A percentile compares a stretch with the other conserved stretches of the same genome.
Conservation (phyloP, 305 asterid genomes). For the Caryopteris hybrid region DNA sequence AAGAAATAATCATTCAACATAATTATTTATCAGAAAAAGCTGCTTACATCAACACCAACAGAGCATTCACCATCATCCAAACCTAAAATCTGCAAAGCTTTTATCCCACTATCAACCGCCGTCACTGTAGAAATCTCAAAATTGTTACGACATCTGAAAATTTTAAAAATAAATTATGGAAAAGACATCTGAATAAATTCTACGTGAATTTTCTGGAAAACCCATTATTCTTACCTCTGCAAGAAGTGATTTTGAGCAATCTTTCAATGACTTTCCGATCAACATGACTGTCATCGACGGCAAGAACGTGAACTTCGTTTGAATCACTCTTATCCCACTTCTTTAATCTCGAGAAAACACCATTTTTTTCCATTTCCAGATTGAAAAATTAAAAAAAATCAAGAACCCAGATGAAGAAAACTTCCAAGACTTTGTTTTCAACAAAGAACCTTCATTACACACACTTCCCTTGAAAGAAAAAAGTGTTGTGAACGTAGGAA, state of each 20-base stretch:
- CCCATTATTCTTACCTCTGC: conserved; percentile 47
- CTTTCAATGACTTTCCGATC: conserved; percentile 80
- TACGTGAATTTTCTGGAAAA: background rate
- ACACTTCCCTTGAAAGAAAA: no score
- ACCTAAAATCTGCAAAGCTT: conserved; percentile 76
- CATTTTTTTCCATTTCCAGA: conserved; percentile 37
- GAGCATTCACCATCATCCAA: conserved; percentile 57
- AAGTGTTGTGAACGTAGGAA: no score
- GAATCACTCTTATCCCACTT: conserved; percentile 23
- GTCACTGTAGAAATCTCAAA: conserved; percentile 45
- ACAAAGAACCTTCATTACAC: no score
- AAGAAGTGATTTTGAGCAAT: conserved; percentile 74
- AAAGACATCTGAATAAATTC: background rate
- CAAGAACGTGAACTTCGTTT: conserved; percentile 56
- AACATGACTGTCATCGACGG: conserved; percentile 81
- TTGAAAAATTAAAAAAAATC: background rate
- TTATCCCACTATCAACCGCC: conserved; percentile 77
- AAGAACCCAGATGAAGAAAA: background rate
- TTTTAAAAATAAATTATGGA: background rate
- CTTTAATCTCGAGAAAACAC: conserved; percentile 36
- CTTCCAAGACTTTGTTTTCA: no score
- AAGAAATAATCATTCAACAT: background rate
- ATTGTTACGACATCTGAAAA: no score
- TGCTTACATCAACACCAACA: conserved; percentile 47
- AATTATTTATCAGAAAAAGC: background rate